Conservation (phyloP, 768 basidiomycete species). For the Ramaria rubella region DNA sequence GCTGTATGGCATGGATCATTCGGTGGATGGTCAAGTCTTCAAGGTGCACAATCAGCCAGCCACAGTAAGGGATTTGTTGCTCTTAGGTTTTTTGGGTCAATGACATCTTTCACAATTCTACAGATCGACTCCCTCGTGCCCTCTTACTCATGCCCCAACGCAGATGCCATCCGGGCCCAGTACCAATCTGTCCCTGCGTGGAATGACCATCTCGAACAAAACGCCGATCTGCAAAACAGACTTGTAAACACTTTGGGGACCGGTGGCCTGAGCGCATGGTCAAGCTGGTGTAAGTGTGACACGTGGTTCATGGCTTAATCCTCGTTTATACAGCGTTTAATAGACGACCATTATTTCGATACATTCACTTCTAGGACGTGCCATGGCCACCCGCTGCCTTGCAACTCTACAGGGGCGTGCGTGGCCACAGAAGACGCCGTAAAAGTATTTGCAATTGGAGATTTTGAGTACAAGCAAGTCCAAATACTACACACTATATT, state of each 20-base stretch:
- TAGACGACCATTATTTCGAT: constrained; percentile 48
- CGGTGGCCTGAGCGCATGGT: constrained; percentile 33
- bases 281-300: constrained; percentile 38
- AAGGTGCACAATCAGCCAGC: constrained; percentile 37
- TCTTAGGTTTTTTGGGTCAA: not conserved
- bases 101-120: not conserved
- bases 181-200: constrained; percentile 41
- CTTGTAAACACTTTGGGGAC: constrained; percentile 37
- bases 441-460: constrained; percentile 31
- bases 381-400: constrained; percentile 38
- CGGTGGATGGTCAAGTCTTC: constrained; percentile 26
- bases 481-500: not conserved
- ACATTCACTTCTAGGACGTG: constrained; percentile 45
- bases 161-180: constrained; percentile 32
- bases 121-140: constrained; percentile 46
- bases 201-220: constrained; percentile 37
- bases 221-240: constrained; percentile 31
- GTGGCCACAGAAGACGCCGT: constrained; percentile 34
- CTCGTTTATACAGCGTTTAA: not conserved
- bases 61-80: constrained; percentile 25
- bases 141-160: constrained; percentile 37
- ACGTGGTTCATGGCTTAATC: not conserved
- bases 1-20: constrained; percentile 39
- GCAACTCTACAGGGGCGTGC: constrained; percentile 36
- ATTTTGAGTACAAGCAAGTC: constrained; percentile 35